phyloP scores from a whole-genome alignment of 768 basidiomycete genomes.

The Zangia roseola region DNA sequence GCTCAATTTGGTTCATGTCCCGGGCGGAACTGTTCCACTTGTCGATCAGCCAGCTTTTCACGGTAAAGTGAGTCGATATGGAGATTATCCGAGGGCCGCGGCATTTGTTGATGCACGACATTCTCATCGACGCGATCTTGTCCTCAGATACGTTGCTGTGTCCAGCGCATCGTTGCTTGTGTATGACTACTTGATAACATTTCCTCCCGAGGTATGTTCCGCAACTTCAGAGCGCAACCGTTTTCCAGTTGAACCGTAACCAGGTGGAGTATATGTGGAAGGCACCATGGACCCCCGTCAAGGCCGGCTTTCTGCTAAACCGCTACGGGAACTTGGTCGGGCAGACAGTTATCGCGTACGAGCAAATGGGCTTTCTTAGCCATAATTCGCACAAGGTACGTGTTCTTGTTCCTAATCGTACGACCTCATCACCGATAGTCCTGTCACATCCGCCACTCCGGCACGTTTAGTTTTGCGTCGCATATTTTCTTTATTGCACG shows the following conservation, averaged over 20 bases:
- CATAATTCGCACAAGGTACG: conserved; percentile 3
- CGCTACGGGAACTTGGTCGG: conserved; percentile 19
- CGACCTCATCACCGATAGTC: too few relatives aligned
- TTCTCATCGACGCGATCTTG: too few relatives aligned
- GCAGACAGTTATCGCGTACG: conserved; percentile 3
- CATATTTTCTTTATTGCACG: conserved; percentile 7
- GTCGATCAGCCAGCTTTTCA: too few relatives aligned
- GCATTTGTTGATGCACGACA: too few relatives aligned
- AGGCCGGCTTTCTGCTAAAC: conserved; percentile 13
- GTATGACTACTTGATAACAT: conserved; percentile 12
- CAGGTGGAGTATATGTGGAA: conserved; percentile 19
- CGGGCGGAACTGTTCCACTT: too few relatives aligned
- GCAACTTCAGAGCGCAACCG: not conserved
- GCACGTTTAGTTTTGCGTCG: conserved; percentile 11
- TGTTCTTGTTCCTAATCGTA: not conserved
- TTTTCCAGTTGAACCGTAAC: not conserved
- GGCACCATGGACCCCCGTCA: conserved; percentile 11
- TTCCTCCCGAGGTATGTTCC: conserved; percentile 7
- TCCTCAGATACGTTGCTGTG: conserved; percentile 7
- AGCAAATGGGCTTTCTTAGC: conserved; percentile 1
- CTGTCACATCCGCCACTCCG: not conserved
- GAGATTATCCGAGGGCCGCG: too few relatives aligned
- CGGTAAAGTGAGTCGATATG: too few relatives aligned
- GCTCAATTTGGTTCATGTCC: too few relatives aligned
- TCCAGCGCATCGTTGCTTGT: conserved; percentile 2